These are phyloP conservation scores for Saccharomycodes ludwigii DNA, from an alignment of 805 yeast species.

Conservation along the genomic window DNA sequence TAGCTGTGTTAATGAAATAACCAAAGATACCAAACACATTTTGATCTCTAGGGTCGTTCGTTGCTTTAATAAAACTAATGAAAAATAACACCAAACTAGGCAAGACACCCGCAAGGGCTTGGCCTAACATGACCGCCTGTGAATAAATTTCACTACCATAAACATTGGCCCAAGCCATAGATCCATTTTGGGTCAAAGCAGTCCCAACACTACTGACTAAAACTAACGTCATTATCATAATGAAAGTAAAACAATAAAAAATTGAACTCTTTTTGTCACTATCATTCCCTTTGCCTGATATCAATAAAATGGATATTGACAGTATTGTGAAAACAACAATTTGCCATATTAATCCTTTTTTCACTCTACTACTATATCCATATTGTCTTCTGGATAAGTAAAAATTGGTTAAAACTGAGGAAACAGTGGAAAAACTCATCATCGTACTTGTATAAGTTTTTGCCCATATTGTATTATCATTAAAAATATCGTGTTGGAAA, in stretches of 20 bases:
- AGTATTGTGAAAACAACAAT: slow-evolving; percentile 43
- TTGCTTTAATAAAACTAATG: slow-evolving; percentile 31
- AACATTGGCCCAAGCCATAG: slow-evolving; percentile 74
- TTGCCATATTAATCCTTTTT: slow-evolving; percentile 48
- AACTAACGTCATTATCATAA: slow-evolving; percentile 48
- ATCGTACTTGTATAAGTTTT: slow-evolving; percentile 63
- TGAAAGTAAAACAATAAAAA: slow-evolving; percentile 24
- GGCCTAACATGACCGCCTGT: slow-evolving; percentile 90
- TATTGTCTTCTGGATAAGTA: slow-evolving; percentile 55
- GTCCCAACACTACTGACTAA: slow-evolving; percentile 61
- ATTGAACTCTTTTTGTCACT: slow-evolving; percentile 9
- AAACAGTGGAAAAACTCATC: slow-evolving; percentile 75
- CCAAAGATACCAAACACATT: slow-evolving; percentile 16
- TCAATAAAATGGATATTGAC: slow-evolving; percentile 32
- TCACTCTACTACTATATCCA: slow-evolving; percentile 42
- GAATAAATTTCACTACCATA: slow-evolving; percentile 58
- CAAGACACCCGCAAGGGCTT: slow-evolving; percentile 85
- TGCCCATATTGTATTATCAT: slow-evolving; percentile 36
- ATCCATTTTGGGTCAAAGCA: slow-evolving; percentile 78
- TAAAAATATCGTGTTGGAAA: slow-evolving; percentile 47
- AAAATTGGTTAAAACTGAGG: slow-evolving; percentile 47
- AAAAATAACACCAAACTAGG: slow-evolving; percentile 48
- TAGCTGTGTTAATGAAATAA: slow-evolving; percentile 26
- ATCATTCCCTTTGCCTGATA: slow-evolving; percentile 13
- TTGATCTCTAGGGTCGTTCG: slow-evolving; percentile 13